These are phyloP conservation scores for Alternaria sp. DNA, from an alignment of 2,329 filamentous ascomycete genomes.

Conservation along the genomic window DNA sequence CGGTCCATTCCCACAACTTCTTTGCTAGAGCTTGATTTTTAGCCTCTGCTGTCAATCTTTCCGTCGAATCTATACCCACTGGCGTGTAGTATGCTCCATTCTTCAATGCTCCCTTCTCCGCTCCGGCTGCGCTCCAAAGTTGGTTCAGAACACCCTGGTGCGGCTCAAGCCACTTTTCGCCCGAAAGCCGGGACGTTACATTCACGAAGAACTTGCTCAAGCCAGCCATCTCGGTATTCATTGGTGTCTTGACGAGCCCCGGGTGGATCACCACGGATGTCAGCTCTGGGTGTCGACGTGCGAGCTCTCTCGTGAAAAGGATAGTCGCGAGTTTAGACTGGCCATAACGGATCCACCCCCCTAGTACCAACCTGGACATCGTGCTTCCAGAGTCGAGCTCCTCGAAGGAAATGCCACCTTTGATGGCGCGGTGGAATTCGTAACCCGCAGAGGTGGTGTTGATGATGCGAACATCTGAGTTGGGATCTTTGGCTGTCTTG, in stretches of 20 bases:
- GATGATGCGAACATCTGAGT: background rate
- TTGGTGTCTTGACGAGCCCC: conserved; percentile 57
- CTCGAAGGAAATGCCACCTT: conserved; percentile 46
- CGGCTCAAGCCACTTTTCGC: background rate
- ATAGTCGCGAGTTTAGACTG: conserved; percentile 62
- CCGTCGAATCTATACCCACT: conserved; percentile 23
- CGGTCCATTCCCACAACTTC: conserved; percentile 32
- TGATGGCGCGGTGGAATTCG: conserved; percentile 17
- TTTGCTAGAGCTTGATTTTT: conserved; percentile 20
- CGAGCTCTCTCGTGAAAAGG: conserved; percentile 56
- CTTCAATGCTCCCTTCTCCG: conserved; percentile 39
- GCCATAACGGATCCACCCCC: conserved; percentile 55
- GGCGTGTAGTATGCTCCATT: conserved; percentile 53
- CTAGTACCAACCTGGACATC: conserved; percentile 35
- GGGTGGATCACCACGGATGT: conserved; percentile 58
- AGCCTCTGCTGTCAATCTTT: conserved; percentile 18
- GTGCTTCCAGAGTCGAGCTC: background rate
- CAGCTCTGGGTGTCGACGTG: conserved; percentile 56
- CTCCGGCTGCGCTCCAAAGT: conserved; percentile 48
- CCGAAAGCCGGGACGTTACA: conserved; percentile 8
- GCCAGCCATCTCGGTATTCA: conserved; percentile 38
- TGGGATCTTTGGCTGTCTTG: conserved; percentile 50
- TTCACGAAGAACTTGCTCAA: conserved; percentile 24
- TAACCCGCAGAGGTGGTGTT: conserved; percentile 24
- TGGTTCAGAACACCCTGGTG: conserved; percentile 47